Conservation (phyloP, 495 filamentous ascomycete genomes). For the Saxophila tyrrhenica region DNA sequence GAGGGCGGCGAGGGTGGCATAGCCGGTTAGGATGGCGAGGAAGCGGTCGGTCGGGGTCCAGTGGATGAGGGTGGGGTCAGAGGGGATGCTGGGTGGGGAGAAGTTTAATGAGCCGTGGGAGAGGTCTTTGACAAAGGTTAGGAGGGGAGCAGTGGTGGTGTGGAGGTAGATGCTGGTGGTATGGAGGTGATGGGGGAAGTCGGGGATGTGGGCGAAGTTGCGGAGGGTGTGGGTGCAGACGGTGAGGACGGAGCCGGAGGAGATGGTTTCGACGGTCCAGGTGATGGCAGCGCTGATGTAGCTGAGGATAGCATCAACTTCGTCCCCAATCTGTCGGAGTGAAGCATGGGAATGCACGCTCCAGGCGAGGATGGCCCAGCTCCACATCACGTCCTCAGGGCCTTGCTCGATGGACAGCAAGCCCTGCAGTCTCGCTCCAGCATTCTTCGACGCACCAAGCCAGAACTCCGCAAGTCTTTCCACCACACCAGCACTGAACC, state of each 20-base stretch:
- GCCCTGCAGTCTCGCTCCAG: constrained; percentile 2
- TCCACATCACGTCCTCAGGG: constrained; percentile 1
- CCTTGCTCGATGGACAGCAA: background rate
- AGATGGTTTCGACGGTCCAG: constrained; percentile 7
- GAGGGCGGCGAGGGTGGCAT: constrained; percentile 57
- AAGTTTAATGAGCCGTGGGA: constrained; percentile 7
- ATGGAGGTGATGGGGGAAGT: background rate
- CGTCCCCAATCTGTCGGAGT: constrained; percentile 6
- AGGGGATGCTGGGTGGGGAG: constrained; percentile 11
- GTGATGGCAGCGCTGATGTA: constrained; percentile 5
- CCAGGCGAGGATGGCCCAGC: constrained; percentile 8
- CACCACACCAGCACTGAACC: background rate
- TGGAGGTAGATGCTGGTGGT: background rate
- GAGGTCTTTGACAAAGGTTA: constrained; percentile 4
- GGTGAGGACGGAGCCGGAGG: constrained; percentile 2
- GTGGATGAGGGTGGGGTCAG: constrained; percentile 54
- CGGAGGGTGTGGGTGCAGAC: background rate
- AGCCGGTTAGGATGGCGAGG: constrained; percentile 72
- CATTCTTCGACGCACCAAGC: background rate
- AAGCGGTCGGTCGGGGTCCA: constrained; percentile 70
- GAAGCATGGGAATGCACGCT: constrained; percentile 14
- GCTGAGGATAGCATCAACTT: constrained; percentile 2
- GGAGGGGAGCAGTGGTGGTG: background rate
- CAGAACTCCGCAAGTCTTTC: constrained; percentile 11
- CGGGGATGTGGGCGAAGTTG: background rate